Evolutionary conservation across 345 rosid genomes (phyloP), one percentile per base, ranked within the genome.

Genomic region (Punica granatum): DNA sequence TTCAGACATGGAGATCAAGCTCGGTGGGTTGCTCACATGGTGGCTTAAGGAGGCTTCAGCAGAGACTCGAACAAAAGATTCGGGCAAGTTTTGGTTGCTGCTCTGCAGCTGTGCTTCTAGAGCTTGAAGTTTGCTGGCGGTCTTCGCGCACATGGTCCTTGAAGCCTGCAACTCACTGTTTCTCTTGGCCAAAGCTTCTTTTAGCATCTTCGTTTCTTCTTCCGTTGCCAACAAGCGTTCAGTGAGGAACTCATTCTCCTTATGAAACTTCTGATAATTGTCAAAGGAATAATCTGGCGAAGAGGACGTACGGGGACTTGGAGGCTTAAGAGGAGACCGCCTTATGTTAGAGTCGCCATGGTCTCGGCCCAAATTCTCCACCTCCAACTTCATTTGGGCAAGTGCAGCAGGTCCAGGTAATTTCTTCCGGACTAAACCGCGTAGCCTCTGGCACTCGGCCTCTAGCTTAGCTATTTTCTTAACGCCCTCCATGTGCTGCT

Each of bases 371-470:
- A 94, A 81, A 79, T 73, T 91, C 78, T 94, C 99, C 58, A 92
- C 99, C 74, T 94, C 99, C 72, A 86, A 68, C 86, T 90, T 94
- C 99, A 91, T 94, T 72, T 94, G 97, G 41, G 99, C 99, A 61
- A 94, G 89, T 46, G 99, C 98, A 59, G 98, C 99, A 74, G 99
- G 98, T 71, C 99, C 99, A 0, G 99, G 99, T 72, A 94, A 83
- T 83, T 94, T 94, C 85, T 92, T 94, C 73, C 98, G 78, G 67
- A 94, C 96, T 34, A 94, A 79, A 65, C 93, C 87, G 0, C 99
- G 92, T 71, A 94, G 73, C 71, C 99, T 88, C 77, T 94, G 98
- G 75, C 97, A 92, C 70, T 94, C 98, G 11, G 96, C 93, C 78
- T 94, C 99, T 66, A 94, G 75, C 84, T 94, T 94, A 36, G 89